Conservation (phyloP, 805 yeast genomes). For the Dipodascus geniculatus region DNA sequence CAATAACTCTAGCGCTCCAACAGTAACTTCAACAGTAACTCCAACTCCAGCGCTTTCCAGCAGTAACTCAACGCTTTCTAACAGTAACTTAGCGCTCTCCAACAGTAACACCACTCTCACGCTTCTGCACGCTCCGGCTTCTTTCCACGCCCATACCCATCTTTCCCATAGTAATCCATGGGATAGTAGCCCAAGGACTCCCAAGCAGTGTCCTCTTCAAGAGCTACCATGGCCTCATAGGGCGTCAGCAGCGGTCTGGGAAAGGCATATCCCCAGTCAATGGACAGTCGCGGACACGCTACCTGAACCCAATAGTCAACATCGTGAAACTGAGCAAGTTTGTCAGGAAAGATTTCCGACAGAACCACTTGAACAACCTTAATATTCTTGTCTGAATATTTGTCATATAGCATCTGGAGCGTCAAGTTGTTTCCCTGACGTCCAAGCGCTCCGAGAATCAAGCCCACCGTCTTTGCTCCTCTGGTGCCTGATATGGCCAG, state of each 20-base stretch:
- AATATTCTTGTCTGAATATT: constrained; percentile 42
- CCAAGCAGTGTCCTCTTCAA: constrained; percentile 62
- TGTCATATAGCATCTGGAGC: constrained; percentile 48
- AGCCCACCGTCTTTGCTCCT: constrained; percentile 56
- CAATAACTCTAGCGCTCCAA: too few relatives aligned
- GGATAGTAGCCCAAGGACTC: constrained; percentile 46
- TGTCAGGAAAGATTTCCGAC: constrained; percentile 89
- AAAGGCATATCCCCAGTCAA: constrained; percentile 98
- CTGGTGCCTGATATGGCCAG: constrained; percentile 61
- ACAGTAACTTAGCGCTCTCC: too few relatives aligned
- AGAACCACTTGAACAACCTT: constrained; percentile 70
- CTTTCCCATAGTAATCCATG: constrained; percentile 86
- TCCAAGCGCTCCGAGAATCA: constrained; percentile 87
- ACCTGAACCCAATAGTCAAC: constrained; percentile 94
- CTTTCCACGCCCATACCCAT: constrained; percentile 87
- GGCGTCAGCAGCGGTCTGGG: constrained; percentile 87
- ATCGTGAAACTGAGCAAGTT: constrained; percentile 82
- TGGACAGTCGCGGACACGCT: constrained; percentile 91
- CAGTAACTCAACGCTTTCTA: too few relatives aligned
- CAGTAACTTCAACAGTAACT: too few relatives aligned
- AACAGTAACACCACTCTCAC: too few relatives aligned
- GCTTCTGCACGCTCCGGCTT: constrained; percentile 35
- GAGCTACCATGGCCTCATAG: constrained; percentile 86
- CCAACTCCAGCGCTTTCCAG: too few relatives aligned
- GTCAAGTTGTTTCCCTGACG: constrained; percentile 88